phyloP scores from a whole-genome alignment of 2,329 filamentous ascomycete genomes.

The Clonostachys byssicola region DNA sequence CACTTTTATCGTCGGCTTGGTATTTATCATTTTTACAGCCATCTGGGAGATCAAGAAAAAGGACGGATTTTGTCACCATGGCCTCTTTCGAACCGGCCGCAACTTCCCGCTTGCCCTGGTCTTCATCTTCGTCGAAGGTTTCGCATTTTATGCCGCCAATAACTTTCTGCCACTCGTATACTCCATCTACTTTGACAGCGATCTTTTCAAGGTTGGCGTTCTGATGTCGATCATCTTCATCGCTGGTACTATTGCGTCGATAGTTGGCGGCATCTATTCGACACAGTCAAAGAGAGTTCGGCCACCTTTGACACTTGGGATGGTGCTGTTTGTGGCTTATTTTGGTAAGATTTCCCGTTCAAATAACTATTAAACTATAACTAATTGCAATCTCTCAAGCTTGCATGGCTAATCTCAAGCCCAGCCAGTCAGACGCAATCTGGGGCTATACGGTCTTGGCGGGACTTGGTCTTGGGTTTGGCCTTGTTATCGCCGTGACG shows the following conservation, averaged over 20 bases:
- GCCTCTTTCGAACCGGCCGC: constrained; percentile 23
- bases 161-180: constrained; percentile 33
- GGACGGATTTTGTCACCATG: constrained; percentile 35
- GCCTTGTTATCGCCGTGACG: constrained; percentile 21
- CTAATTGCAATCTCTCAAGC: constrained; percentile 19
- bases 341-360: constrained; percentile 1
- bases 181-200: constrained; percentile 24
- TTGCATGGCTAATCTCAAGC: constrained; percentile 22
- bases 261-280: constrained; percentile 21
- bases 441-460: constrained; percentile 30
- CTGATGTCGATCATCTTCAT: constrained; percentile 25
- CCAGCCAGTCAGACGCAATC: not conserved
- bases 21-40: constrained; percentile 10
- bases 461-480: constrained; percentile 24
- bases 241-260: constrained; percentile 12
- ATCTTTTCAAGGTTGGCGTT: constrained; percentile 21
- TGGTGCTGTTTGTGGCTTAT: too few relatives aligned
- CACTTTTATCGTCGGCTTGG: constrained; percentile 26
- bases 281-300: constrained; percentile 12
- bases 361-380: constrained; percentile 12
- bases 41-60: constrained; percentile 11
- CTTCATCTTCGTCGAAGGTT: constrained; percentile 28
- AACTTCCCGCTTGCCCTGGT: constrained; percentile 28
- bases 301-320: too few relatives aligned
- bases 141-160: constrained; percentile 33